phyloP scores from a whole-genome alignment of 2,329 filamentous ascomycete genomes.

The Colletotrichum eleusines region DNA sequence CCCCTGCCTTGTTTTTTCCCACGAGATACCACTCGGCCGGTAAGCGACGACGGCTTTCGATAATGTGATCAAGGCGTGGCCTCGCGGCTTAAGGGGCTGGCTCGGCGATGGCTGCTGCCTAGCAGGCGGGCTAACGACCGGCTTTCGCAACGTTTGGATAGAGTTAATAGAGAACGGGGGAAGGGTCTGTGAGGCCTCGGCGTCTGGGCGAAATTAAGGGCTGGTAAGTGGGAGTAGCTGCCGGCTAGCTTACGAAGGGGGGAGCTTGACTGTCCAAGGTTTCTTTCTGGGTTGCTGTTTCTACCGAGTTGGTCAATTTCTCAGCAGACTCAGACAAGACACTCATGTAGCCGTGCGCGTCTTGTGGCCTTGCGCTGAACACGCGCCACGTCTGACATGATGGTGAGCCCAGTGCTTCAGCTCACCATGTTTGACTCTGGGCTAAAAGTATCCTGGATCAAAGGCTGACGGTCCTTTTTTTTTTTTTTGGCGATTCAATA shows the following conservation, averaged over 20 bases:
- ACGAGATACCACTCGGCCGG: constrained; percentile 1
- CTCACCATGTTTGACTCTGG: neutral
- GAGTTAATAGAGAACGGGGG: neutral
- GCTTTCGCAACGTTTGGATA: constrained; percentile 19
- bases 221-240: neutral
- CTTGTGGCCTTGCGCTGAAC: neutral
- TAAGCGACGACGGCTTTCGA: constrained; percentile 1
- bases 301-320: neutral
- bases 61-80: constrained; percentile 17
- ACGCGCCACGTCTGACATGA: neutral
- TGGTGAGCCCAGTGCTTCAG: neutral
- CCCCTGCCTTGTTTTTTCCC: constrained; percentile 2
- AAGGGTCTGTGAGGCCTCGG: neutral
- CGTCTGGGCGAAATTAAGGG: constrained; percentile 1
- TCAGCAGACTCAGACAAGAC: neutral
- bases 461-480: neutral
- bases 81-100: constrained; percentile 14
- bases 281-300: neutral
- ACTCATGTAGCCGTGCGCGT: neutral
- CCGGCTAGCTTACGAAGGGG: neutral
- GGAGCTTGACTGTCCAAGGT: neutral
- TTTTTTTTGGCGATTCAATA: neutral
- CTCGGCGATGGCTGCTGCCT: neutral
- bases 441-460: neutral
- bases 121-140: neutral